Evolutionary conservation across 371 early-diverging fungal species (phyloP).

Genomic region (Mortierella sp.): DNA sequence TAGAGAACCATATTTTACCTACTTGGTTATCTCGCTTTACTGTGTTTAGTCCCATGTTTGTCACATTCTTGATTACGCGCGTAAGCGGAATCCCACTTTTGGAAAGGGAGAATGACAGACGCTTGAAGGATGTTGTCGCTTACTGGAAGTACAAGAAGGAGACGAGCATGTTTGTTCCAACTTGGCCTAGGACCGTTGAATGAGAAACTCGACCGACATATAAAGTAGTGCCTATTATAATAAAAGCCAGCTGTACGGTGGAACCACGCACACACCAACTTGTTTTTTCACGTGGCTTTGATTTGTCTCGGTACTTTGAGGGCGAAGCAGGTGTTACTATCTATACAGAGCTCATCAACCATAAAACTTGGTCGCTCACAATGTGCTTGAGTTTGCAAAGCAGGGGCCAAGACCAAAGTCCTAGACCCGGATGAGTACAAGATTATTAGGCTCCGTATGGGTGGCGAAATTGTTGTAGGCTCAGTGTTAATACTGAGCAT

Average conservation of each 20-base stretch:
- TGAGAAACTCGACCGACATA: background rate
- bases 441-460: background rate
- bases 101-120: conserved; percentile 46
- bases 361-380: background rate
- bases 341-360: too few relatives aligned
- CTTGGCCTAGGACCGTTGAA: conserved; percentile 27
- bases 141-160: conserved; percentile 57
- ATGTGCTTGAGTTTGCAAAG: background rate
- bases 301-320: too few relatives aligned
- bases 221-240: too few relatives aligned
- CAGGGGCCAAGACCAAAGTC: background rate
- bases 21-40: conserved; percentile 36
- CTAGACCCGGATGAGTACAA: background rate
- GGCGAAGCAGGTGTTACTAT: too few relatives aligned
- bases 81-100: conserved; percentile 53
- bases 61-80: conserved; percentile 42
- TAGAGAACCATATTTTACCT: conserved; percentile 22
- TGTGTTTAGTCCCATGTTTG: conserved; percentile 48
- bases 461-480: background rate
- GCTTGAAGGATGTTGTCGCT: conserved; percentile 49
- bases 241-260: too few relatives aligned
- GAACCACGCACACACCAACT: too few relatives aligned
- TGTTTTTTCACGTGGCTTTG: too few relatives aligned
- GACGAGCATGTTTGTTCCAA: conserved; percentile 55
- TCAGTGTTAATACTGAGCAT: background rate